Conservation (phyloP, 306 rosid genomes). For the Quercus dentata region DNA sequence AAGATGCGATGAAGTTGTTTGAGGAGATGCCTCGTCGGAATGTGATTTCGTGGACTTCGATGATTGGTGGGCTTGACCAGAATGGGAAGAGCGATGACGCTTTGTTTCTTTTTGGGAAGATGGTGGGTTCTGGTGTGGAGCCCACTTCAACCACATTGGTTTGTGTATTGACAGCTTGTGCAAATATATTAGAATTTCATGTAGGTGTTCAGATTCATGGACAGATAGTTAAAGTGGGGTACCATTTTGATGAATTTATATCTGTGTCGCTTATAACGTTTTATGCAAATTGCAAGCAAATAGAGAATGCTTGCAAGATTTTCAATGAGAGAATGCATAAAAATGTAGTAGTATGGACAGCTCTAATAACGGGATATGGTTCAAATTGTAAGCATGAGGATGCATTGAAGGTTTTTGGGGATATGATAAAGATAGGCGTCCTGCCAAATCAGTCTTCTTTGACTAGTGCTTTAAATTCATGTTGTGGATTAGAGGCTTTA, state of each 20-base stretch:
- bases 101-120: slow-evolving; percentile 43
- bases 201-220: slow-evolving; percentile 67
- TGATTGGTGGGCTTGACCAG: slow-evolving; percentile 67
- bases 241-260: slow-evolving; percentile 49
- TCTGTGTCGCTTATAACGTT: slow-evolving; percentile 74
- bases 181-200: slow-evolving; percentile 33
- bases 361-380: slow-evolving; percentile 75
- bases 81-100: slow-evolving; percentile 67
- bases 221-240: slow-evolving; percentile 46
- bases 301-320: slow-evolving; percentile 35
- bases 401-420: slow-evolving; percentile 56
- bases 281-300: slow-evolving; percentile 60
- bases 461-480: slow-evolving; percentile 83
- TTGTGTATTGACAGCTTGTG: slow-evolving; percentile 67
- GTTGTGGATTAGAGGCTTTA: slow-evolving; percentile 71
- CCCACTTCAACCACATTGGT: slow-evolving; percentile 52
- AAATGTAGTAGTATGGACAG: slow-evolving; percentile 84
- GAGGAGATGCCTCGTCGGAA: slow-evolving; percentile 51
- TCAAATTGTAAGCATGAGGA: slow-evolving; percentile 42
- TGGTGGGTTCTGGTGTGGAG: slow-evolving; percentile 42
- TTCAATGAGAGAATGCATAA: slow-evolving; percentile 41
- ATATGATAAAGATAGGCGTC: slow-evolving; percentile 42
- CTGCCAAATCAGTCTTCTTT: slow-evolving; percentile 80
- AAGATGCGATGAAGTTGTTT: slow-evolving; percentile 59
- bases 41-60: slow-evolving; percentile 76